Evolutionary conservation across 495 filamentous ascomycete species (phyloP), one percentile per base, ranked within the genome.

Genomic region (Aspergillus bertholletiae): DNA sequence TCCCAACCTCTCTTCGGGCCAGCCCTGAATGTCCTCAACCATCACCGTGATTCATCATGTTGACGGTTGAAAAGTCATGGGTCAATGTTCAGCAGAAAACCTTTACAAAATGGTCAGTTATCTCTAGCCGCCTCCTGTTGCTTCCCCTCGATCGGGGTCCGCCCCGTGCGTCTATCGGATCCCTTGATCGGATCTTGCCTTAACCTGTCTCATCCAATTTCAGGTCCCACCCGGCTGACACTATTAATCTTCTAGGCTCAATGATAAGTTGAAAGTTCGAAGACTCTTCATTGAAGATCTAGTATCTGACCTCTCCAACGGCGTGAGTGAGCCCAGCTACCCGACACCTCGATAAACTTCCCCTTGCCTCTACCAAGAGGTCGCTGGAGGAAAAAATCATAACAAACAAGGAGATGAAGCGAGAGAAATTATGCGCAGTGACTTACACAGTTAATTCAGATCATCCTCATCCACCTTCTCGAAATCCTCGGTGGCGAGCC

Each of bases 1-100:
- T 27, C 12, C 27, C 46, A 34, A 34, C 46, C 46, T 28, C 7
- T 44, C 23, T 35, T 49, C 48, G 52, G 47, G 18, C 60, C 61
- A 59, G 62, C 68, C 65, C 81, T 73, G 69, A 51, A 74, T 74
- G 71, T 66, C 55, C 59, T 54, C 61, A 51, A 48, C 53, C n/a
- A 27, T 39, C 11, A 24, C 15, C 37, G 54, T 57, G 51, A 55
- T 62, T 52, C 62, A 77, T 59, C 43, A 85, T 86, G 83, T 77
- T 81, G 70, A 72, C 80, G 69, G 77, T 84, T 61, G 84, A 96
- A 77, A 88, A 93, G 79, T 86, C 86, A 74, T 97, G 93, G 93
- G 86, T 97, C 65, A 90, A 85, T 64, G 92, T 96, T 65, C 93
- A 97, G 76, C 88, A 97, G 71, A 98, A 97, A 82, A 98, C 94